Evolutionary conservation across 2,329 filamentous ascomycete genomes (phyloP).

Genomic region (Lachnellula arida): DNA sequence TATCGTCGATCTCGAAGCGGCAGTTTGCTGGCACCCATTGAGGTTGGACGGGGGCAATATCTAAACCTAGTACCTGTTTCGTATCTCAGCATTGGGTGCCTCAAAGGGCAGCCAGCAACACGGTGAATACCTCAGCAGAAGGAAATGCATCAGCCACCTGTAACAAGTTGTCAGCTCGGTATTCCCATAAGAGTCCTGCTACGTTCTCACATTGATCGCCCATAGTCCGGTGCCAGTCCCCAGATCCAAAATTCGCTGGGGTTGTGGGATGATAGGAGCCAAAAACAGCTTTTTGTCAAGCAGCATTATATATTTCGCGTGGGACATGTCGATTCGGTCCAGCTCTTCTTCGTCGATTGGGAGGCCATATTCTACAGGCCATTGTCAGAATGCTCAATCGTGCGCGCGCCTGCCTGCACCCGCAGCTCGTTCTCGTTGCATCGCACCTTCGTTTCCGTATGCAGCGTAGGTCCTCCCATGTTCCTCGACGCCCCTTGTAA

Average conservation of each 20-base stretch:
- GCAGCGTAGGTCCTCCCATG: constrained; percentile 26
- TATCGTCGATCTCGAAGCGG: constrained; percentile 48
- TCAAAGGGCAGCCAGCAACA: not conserved
- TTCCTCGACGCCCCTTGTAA: constrained; percentile 21
- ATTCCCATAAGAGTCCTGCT: not conserved
- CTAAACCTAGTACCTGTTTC: constrained; percentile 24
- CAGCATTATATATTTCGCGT: constrained; percentile 33
- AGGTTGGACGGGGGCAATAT: constrained; percentile 32
- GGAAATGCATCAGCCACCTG: constrained; percentile 29
- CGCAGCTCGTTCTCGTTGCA: not conserved
- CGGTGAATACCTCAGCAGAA: constrained; percentile 24
- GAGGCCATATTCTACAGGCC: constrained; percentile 34
- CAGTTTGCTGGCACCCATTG: constrained; percentile 42
- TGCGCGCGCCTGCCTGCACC: not conserved
- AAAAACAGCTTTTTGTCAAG: constrained; percentile 22
- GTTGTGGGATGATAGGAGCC: constrained; percentile 26
- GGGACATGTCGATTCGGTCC: constrained; percentile 39
- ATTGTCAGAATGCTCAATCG: not conserved
- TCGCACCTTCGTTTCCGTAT: constrained; percentile 21
- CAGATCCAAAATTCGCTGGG: constrained; percentile 35
- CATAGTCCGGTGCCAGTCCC: constrained; percentile 25
- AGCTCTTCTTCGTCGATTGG: constrained; percentile 40
- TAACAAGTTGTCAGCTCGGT: constrained; percentile 1
- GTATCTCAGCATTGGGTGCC: not conserved
- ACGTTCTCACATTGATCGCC: constrained; percentile 25